Evolutionary conservation across 2,329 filamentous ascomycete genomes (phyloP).

Genomic region (Aspergillus cejpii): DNA sequence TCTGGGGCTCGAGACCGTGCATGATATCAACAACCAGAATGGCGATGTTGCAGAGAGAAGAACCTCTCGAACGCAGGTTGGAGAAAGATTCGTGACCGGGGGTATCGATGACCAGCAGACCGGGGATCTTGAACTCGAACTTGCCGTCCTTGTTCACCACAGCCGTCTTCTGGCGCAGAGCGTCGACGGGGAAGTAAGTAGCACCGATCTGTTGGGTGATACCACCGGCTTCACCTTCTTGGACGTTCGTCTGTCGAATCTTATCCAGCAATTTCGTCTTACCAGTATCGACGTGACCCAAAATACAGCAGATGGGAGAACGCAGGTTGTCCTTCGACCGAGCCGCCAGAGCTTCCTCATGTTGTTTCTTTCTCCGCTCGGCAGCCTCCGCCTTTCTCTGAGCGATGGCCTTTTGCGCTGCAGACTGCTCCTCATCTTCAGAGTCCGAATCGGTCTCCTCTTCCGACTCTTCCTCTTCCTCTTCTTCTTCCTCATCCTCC

Average conservation of each 20-base stretch:
- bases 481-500: conserved; percentile 7
- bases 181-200: conserved; percentile 95
- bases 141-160: conserved; percentile 85
- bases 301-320: conserved; percentile 98
- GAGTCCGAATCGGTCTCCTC: conserved; percentile 24
- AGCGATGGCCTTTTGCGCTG: conserved; percentile 63
- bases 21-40: conserved; percentile 99
- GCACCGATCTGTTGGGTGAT: conserved; percentile 99
- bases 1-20: conserved; percentile 97
- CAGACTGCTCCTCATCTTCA: conserved; percentile 67
- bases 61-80: conserved; percentile 92
- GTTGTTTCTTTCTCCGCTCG: conserved; percentile 78
- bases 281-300: conserved; percentile 98
- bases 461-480: conserved; percentile 15
- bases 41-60: conserved; percentile 97
- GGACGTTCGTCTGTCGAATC: conserved; percentile 95
- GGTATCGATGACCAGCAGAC: conserved; percentile 93
- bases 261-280: conserved; percentile 99
- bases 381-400: conserved; percentile 82
- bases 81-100: conserved; percentile 99
- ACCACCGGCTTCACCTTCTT: conserved; percentile 97
- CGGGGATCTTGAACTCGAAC: conserved; percentile 96
- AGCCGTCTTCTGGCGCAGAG: conserved; percentile 82
- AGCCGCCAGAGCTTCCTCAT: conserved; percentile 84
- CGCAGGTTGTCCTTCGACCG: conserved; percentile 90